Evolutionary conservation across 352 stramenopile genomes (phyloP), one percentile per base, ranked within the genome.

Genomic region (Globisporangium uncinulatum): DNA sequence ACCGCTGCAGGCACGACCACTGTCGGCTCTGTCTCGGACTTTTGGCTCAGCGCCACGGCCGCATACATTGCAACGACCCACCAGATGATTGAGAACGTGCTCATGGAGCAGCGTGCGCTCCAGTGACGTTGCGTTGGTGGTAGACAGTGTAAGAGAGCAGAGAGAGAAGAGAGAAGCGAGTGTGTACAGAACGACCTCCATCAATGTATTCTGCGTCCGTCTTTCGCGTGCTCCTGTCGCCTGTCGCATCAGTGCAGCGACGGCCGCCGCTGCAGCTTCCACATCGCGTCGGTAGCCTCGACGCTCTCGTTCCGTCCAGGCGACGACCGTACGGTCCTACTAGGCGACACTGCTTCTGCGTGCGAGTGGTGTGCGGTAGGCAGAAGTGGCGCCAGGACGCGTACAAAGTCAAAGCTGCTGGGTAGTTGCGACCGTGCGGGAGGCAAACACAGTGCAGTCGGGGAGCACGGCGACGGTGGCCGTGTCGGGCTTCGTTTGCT

Each of bases 21-120:
- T 14, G 61, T 73, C 34, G 67, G 70, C 2, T 67, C 68, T 21
- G 62, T 82, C 15, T 65, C 63, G 7, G 66, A 82, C 44, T 82
- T 82, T 47, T 51, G 77, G 6, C 66, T 79, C 52, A 70, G 65
- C 17, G 70, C 67, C 14, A 65, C 62, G 37, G 67, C 54, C 6
- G 62, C 57, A 6, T 79, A 74, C 57, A 68, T 82, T 31, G 57
- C 54, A 1, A 59, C 61, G 47, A 74, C 68, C 20, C 68, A 71
- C 46, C 62, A 81, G 50, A 71, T 73, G 54, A 83, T 83, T n/a
- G 73, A 83, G 57, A 83, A 83, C 24, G 55, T 65, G 24, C 61
- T 77, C 14, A 32, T 70, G n/a, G 63, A 55, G 54, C 59, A 65
- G 37, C 32, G 32, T 9, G 32, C 32, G 32, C 32, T 37, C 5